These are phyloP conservation scores for Letharia lupina DNA, from an alignment of 495 filamentous ascomycete genomes.

Conservation along the genomic window DNA sequence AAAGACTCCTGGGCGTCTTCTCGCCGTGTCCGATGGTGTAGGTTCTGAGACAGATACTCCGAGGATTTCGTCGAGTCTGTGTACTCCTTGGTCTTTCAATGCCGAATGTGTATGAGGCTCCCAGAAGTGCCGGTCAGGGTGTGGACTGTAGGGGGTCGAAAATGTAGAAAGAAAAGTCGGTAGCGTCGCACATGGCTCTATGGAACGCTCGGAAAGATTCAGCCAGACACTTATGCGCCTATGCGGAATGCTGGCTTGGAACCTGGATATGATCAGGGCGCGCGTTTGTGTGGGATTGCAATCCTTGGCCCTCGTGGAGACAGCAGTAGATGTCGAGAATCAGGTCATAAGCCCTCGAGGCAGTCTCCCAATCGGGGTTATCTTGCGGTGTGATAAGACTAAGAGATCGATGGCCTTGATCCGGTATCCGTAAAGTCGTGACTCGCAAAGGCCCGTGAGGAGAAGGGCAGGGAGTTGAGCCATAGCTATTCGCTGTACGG, in stretches of 20 bases:
- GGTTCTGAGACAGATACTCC: background rate
- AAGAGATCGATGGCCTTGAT: background rate
- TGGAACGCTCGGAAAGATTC: slow-evolving; percentile 9
- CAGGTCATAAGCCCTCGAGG: background rate
- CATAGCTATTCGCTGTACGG: background rate
- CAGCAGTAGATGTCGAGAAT: background rate
- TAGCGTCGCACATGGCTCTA: slow-evolving; percentile 4
- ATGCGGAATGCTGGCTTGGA: background rate
- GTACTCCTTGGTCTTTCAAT: slow-evolving; percentile 4
- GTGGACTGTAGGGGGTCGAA: background rate
- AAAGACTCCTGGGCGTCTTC: background rate
- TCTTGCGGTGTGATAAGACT: background rate
- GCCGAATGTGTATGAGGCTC: background rate
- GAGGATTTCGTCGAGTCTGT: background rate
- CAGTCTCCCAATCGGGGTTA: background rate
- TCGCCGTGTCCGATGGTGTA: background rate
- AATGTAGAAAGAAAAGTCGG: background rate
- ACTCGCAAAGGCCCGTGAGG: background rate
- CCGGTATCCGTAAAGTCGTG: background rate
- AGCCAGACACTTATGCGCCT: background rate
- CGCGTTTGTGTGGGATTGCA: background rate
- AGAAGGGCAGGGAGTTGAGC: background rate
- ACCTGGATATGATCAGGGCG: background rate
- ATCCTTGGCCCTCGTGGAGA: slow-evolving; percentile 4
- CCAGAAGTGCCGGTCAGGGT: background rate